Evolutionary conservation across 805 yeast species (phyloP), one percentile per base, ranked within the genome.

Genomic region (Peterozyma toletana): DNA sequence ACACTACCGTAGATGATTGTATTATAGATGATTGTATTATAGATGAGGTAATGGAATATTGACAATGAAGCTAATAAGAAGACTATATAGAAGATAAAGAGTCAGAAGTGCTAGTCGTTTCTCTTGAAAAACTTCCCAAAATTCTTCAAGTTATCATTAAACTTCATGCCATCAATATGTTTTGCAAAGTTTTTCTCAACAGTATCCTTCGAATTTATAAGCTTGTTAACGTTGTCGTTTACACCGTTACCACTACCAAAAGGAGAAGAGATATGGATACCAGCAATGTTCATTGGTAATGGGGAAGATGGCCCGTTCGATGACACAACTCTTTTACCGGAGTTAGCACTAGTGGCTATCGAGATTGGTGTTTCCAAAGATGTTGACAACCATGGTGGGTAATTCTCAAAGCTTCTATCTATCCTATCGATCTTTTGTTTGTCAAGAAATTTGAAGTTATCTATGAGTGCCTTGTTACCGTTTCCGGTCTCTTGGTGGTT

Each of bases 71-170:
- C 27, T 21, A 4, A 21, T 4, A 21, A 21, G 27, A 21, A 7
- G 7, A 5, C 27, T 21, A 21, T 21, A 21, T 7, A 21, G 7
- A 21, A 21, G 27, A 21, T 21, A 21, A 21, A 21, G 27, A 21
- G 27, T 7, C 7, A 21, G 7, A 21, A 21, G 13, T 9, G 4
- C 15, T 14, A 31, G n/a, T 49, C 49, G 39, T 60, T 63, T 45
- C 71, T 64, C 45, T 72, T 67, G 56, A 76, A 76, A 41, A 77
- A 63, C 45, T 83, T 76, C 9, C 87, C 86, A 47, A 83, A 71
- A 48, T 67, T 77, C 53, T 72, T 75, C 59, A 81, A 71, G 49
- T 80, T 82, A 54, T 83, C 88, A 55, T 81, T 81, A 43, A 83
- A 80, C 57, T 67, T 81, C 21, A 80, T 80, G 45, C 78, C 78